A percentile compares a stretch with the other conserved stretches of the same genome.
These are phyloP conservation scores for Dendrostoma leiphaemia DNA, from an alignment of 2,329 filamentous ascomycete species.

Conservation along the genomic window DNA sequence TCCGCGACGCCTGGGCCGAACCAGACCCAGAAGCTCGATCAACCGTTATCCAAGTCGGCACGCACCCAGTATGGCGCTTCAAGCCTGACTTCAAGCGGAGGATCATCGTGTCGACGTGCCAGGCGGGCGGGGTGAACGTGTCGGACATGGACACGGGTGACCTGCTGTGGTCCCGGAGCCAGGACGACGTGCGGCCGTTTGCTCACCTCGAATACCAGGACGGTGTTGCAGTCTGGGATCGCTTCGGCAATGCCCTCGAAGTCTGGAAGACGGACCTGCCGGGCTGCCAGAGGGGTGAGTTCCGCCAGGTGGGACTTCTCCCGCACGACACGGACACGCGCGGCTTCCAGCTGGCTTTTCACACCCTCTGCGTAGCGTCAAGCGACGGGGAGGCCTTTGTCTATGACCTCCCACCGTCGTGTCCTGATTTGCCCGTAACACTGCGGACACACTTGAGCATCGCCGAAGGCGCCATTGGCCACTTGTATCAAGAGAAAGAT, in stretches of 20 bases:
- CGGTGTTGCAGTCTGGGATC: conserved; percentile 43
- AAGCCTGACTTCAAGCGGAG: conserved; percentile 43
- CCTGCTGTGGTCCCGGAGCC: conserved; percentile 33
- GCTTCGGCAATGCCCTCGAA: conserved; percentile 41
- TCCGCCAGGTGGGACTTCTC: conserved; percentile 37
- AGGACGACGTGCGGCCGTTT: conserved; percentile 36
- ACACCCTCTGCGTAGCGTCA: conserved; percentile 44
- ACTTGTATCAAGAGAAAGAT: conserved; percentile 40
- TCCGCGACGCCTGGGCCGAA: conserved; percentile 36
- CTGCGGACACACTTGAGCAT: conserved; percentile 36
- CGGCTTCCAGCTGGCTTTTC: conserved; percentile 42
- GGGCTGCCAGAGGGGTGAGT: conserved; percentile 34
- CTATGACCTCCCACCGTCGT: conserved; percentile 36
- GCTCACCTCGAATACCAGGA: conserved; percentile 47
- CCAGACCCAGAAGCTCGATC: conserved; percentile 33
- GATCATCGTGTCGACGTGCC: conserved; percentile 42
- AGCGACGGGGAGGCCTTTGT: conserved; percentile 42
- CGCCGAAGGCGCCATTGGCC: conserved; percentile 38
- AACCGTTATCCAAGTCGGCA: conserved; percentile 37
- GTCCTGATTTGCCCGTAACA: too few species aligned
- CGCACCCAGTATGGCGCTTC: conserved; percentile 43
- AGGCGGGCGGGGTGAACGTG: conserved; percentile 42
- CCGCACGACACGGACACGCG: conserved; percentile 40
- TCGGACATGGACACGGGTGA: conserved; percentile 43
- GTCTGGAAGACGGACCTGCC: conserved; percentile 40